Percentiles rank a stretch among this genome's conserved stretches.
These are phyloP conservation scores for Suhomyces pyralidae DNA, from an alignment of 805 yeast genomes.

Conservation along the genomic window DNA sequence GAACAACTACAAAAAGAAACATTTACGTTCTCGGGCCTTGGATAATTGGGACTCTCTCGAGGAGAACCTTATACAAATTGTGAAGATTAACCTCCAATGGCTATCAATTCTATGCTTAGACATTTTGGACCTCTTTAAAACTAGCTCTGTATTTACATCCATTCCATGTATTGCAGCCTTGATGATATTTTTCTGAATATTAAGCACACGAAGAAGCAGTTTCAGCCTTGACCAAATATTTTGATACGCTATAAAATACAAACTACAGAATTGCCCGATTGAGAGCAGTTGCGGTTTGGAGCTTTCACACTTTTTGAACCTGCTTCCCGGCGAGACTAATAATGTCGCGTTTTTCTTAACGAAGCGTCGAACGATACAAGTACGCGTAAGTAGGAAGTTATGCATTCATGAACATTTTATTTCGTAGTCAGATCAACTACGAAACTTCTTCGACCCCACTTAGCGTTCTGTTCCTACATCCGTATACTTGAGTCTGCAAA, in stretches of 20 bases:
- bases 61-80: background rate
- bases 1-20: background rate
- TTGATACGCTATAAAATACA: background rate
- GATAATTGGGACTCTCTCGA: background rate
- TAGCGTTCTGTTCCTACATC: background rate
- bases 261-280: background rate
- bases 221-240: background rate
- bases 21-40: background rate
- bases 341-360: background rate
- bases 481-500: background rate
- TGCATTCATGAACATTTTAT: background rate
- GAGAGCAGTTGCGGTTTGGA: background rate
- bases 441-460: background rate
- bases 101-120: background rate
- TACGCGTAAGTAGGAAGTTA: background rate
- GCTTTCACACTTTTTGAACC: background rate
- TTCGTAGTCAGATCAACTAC: background rate
- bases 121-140: background rate
- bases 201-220: background rate
- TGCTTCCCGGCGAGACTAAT: background rate
- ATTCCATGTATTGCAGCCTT: background rate
- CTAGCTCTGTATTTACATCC: background rate
- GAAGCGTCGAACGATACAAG: slow-evolving; percentile 1
- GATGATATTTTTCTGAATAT: background rate
- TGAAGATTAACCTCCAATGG: background rate